phyloP scores from a whole-genome alignment of 2,329 filamentous ascomycete genomes.

The Sphaceloma murrayae region DNA sequence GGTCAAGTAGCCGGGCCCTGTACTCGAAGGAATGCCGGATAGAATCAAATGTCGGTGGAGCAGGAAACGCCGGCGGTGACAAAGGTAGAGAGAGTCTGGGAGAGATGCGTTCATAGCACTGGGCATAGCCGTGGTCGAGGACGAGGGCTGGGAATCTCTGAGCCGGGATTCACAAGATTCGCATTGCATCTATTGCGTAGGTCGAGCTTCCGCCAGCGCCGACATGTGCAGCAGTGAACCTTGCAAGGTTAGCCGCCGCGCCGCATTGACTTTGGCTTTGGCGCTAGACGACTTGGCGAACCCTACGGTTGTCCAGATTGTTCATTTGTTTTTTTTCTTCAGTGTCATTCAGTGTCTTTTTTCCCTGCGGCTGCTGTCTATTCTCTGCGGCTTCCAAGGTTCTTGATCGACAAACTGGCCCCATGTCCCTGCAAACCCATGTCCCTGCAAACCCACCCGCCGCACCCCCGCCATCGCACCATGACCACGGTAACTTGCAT shows the following conservation, averaged over 20 bases:
- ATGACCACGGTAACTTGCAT: too few relatives aligned
- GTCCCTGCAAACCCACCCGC: too few relatives aligned
- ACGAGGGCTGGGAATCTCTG: neutral
- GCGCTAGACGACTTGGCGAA: constrained; percentile 7
- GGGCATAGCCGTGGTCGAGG: constrained; percentile 5
- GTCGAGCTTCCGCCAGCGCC: constrained; percentile 12
- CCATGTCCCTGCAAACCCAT: too few relatives aligned
- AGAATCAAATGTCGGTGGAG: constrained; percentile 14
- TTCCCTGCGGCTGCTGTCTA: too few relatives aligned
- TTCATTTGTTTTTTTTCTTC: too few relatives aligned
- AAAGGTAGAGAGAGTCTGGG: neutral
- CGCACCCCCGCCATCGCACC: too few relatives aligned
- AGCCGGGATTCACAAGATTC: neutral
- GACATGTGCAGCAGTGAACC: neutral
- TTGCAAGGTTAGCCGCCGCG: too few relatives aligned
- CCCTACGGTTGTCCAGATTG: neutral
- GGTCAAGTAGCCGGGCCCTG: too few relatives aligned
- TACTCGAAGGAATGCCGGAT: too few relatives aligned
- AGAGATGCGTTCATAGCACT: constrained; percentile 13
- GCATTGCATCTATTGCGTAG: constrained; percentile 14
- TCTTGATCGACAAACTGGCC: too few relatives aligned
- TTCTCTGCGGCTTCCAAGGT: too few relatives aligned
- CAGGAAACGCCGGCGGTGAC: neutral
- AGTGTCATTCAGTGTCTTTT: too few relatives aligned
- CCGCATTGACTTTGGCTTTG: constrained; percentile 1